Evolutionary conservation across 2,329 filamentous ascomycete species (phyloP).

Genomic region (Capronia coronata): DNA sequence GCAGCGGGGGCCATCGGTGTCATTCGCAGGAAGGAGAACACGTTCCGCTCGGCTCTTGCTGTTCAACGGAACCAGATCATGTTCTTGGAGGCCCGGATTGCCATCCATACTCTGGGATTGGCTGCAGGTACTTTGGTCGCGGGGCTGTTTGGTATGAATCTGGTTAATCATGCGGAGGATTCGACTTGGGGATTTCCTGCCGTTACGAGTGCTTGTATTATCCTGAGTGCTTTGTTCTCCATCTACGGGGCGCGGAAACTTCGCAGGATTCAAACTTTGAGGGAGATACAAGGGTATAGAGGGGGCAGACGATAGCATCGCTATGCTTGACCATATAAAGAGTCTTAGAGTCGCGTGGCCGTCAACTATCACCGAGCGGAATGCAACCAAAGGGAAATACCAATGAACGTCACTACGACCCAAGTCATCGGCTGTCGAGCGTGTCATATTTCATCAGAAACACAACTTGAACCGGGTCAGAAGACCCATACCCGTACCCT

Average conservation of each 20-base stretch:
- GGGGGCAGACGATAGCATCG: not conserved
- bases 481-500: no score
- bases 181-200: conserved; percentile 30
- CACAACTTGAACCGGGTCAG: no score
- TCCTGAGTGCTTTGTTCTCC: conserved; percentile 27
- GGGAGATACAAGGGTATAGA: conserved; percentile 11
- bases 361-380: no score
- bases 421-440: no score
- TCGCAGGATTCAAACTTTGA: conserved; percentile 27
- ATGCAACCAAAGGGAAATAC: no score
- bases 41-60: conserved; percentile 32
- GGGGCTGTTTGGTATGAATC: conserved; percentile 37
- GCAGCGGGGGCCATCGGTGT: conserved; percentile 29
- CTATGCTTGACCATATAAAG: no score
- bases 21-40: conserved; percentile 33
- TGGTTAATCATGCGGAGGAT: conserved; percentile 36
- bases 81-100: conserved; percentile 35
- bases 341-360: not conserved
- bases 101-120: conserved; percentile 36
- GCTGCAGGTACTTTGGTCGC: conserved; percentile 34
- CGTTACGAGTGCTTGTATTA: conserved; percentile 21
- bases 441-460: no score
- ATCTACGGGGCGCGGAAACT: conserved; percentile 30
- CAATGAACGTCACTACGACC: no score
- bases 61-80: conserved; percentile 38